Conservation (phyloP, 2,329 filamentous ascomycete species). For the Colletotrichum sp. region DNA sequence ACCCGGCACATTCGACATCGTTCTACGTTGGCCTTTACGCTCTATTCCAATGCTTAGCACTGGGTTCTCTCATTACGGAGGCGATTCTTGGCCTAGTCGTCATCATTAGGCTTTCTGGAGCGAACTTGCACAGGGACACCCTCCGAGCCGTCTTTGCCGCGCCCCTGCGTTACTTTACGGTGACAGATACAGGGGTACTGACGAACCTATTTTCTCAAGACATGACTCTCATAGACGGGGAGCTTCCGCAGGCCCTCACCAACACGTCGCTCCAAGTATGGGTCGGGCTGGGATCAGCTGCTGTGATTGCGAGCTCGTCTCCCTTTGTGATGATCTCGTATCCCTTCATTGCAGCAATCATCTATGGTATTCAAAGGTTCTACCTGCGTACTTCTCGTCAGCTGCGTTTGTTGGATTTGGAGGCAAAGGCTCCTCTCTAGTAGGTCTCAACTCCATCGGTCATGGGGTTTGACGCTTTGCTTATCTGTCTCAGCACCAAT, state of each 20-base stretch:
- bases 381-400: slow-evolving; percentile 67
- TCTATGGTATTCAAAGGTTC: slow-evolving; percentile 59
- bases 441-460: slow-evolving; percentile 30
- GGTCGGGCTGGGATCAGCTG: slow-evolving; percentile 43
- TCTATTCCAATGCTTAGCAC: neutral
- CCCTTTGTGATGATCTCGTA: slow-evolving; percentile 54
- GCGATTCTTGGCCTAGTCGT: neutral
- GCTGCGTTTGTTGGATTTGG: slow-evolving; percentile 64
- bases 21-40: slow-evolving; percentile 38
- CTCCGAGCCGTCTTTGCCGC: neutral
- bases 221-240: slow-evolving; percentile 25
- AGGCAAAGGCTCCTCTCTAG: slow-evolving; percentile 62
- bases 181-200: neutral
- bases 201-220: slow-evolving; percentile 22
- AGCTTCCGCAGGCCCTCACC: slow-evolving; percentile 9
- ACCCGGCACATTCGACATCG: slow-evolving; percentile 11
- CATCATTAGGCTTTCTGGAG: neutral
- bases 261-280: slow-evolving; percentile 33
- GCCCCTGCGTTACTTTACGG: neutral
- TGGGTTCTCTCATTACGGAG: neutral
- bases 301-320: slow-evolving; percentile 47
- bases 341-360: slow-evolving; percentile 48
- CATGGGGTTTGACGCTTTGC: neutral
- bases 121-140: neutral
- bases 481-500: slow-evolving; percentile 38